Base-by-base conservation (phyloP, 2,329 filamentous ascomycete genomes). In the Colletotrichum horii region DNA sequence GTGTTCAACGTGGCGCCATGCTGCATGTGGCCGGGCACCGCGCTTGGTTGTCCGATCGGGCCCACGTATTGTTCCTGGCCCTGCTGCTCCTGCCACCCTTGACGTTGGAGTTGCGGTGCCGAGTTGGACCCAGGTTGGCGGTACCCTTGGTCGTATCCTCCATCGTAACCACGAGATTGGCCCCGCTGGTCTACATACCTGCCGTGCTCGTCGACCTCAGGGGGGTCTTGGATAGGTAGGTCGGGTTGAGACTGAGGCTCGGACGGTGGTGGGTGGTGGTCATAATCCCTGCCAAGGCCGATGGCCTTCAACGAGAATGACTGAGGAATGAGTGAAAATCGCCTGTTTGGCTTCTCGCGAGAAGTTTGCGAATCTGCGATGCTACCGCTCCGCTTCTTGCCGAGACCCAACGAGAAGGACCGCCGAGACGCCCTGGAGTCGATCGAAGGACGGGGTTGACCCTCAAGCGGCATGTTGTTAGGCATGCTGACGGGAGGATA, bases 401-500 rank as follows among this genome's bases (percentile, higher is more conserved):
- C 91, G 22, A 94, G 88, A 3, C 91, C 92, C 62, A 94, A 86
- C 2, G 93, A 93, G 81, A 94, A 93, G 0, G 94, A 95, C 61
- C 93, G 91, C 28, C 94, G 91, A 36, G 91, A 92, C 22, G 85
- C 86, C 77, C 88, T 88, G 4, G 93, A 96, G 78, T 96, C 94
- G 80, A 94, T 91, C 2, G 94, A 96, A 55, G 88, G 87, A 64
- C 94, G 88, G 15, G 88, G 84, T 67, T 90, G 88, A 52, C 92
- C 91, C 38, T 88, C 88, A 64, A 89, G 89, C 8, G 91, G 87
- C 83, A 94, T 91, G 3, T 92, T 88, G 77, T 94, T 93, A 77
- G 94, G 91, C 95, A 98, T 97, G 86, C 96, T 98, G 64, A 96
- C 94, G 6, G 96, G 96, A 71, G 96, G 96, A 81, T 98, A 97